Evolutionary conservation across 140 eudicot species (phyloP), one percentile per base, ranked within the genome.

Genomic region (Eryngium alpinum): DNA sequence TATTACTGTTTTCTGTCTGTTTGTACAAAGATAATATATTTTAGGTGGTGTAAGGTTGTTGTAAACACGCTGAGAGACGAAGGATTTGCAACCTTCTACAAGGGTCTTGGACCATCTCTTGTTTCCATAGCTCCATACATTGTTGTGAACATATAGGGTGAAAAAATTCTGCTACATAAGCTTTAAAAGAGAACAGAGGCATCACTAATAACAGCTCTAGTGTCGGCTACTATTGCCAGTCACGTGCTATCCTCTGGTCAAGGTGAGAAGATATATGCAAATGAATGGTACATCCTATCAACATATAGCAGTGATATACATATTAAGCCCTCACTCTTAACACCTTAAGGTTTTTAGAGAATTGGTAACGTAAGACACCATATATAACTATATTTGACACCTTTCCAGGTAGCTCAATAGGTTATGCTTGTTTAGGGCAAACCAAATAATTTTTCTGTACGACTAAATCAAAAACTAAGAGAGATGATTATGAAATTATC

Each of bases 181-280:
- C 93, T 89, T 81, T 89, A 86, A 72, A 88, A 92, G 86, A 91
- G 89, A 84, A 90, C 97, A 25, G 93, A 95, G 87, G 83, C 97
- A 74, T 90, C 99, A 59, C 44, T 95, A 84, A 81, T 76, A 63
- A 91, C 99, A 10, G 94, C 97, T 32, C 84, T 95, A 80, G 86
- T 91, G 70, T 92, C 97, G 9, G 97, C 97, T 72, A 85, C 95
- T 22, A 84, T 94, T 73, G 97, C 97, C 97, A 50, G 77, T 88
- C 72, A 90, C 87, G 77, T 92, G 99, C 84, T 94, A 94, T 87
- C 99, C 99, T 5, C 81, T 94, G 91, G 97, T 92, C 66, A 94
- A 97, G 13, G 90, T 89, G 29, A 87, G 97, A 85, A 86, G 97
- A 78, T 97, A 94, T 82, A 94, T 94, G 99, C 99, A 95, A 89